phyloP scores from a whole-genome alignment of 257 asterid genomes.

The Plantago elongata region DNA sequence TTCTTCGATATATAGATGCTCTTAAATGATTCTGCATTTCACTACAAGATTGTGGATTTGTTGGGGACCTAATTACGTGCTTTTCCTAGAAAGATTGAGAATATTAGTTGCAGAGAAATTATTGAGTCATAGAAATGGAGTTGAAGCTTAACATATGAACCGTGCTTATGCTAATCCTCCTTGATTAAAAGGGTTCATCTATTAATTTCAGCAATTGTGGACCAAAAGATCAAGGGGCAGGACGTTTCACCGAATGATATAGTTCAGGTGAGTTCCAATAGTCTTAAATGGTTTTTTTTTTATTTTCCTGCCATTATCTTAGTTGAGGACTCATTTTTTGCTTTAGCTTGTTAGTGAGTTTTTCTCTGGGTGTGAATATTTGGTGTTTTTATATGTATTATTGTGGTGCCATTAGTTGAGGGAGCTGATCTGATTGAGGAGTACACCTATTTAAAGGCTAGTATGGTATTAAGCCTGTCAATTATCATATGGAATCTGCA shows the following conservation, averaged over 20 bases:
- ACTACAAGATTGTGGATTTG: background rate
- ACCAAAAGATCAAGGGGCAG: constrained; percentile 74
- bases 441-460: background rate
- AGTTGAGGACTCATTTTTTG: constrained; percentile 9
- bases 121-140: background rate
- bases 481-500: background rate
- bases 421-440: background rate
- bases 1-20: background rate
- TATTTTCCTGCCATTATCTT: constrained; percentile 4
- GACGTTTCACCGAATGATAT: constrained; percentile 70
- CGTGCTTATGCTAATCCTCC: constrained; percentile 8
- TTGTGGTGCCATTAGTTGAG: too few relatives aligned
- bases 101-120: background rate
- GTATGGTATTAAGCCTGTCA: background rate
- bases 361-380: too few relatives aligned
- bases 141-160: background rate
- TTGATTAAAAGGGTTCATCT: constrained; percentile 29
- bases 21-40: background rate
- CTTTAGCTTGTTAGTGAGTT: too few relatives aligned
- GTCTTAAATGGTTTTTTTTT: background rate
- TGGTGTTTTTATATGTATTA: too few relatives aligned
- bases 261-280: constrained; percentile 56
- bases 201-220: constrained; percentile 74
- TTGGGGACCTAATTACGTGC: background rate
- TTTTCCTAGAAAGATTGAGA: background rate